Percentiles rank a stretch among this genome's conserved stretches.
Evolutionary conservation across 352 stramenopile species (phyloP).

Genomic region (Pythium oligandrum): DNA sequence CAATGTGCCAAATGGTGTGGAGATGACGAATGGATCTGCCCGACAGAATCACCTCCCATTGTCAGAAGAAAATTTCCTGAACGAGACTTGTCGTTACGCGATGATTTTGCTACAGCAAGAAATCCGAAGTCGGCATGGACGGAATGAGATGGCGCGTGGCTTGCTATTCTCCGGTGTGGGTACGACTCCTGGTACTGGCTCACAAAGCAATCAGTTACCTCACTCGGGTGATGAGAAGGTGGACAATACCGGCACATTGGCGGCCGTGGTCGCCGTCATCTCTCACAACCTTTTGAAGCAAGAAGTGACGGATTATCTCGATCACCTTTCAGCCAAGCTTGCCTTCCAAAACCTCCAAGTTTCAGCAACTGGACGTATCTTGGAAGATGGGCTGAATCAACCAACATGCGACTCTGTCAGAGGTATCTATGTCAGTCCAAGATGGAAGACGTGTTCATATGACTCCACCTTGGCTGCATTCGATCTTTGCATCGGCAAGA

Average conservation of each 20-base stretch:
- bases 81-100: slow-evolving; percentile 61
- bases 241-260: slow-evolving; percentile 38
- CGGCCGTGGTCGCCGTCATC: slow-evolving; percentile 59
- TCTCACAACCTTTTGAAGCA: slow-evolving; percentile 79
- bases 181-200: slow-evolving; percentile 4
- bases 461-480: slow-evolving; percentile 77
- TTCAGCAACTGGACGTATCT: slow-evolving; percentile 51
- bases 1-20: not conserved
- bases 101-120: slow-evolving; percentile 77
- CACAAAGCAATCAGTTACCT: slow-evolving; percentile 3
- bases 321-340: slow-evolving; percentile 58
- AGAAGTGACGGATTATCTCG: slow-evolving; percentile 65
- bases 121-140: slow-evolving; percentile 67
- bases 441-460: slow-evolving; percentile 79
- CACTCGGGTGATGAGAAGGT: slow-evolving; percentile 29
- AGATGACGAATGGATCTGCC: not conserved
- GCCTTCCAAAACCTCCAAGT: slow-evolving; percentile 52
- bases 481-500: slow-evolving; percentile 80
- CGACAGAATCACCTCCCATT: slow-evolving; percentile 2
- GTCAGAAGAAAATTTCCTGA: slow-evolving; percentile 35
- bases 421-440: slow-evolving; percentile 65
- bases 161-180: slow-evolving; percentile 43
- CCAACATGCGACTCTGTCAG: slow-evolving; percentile 81
- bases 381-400: slow-evolving; percentile 74
- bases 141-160: slow-evolving; percentile 60